phyloP scores from a whole-genome alignment of 2,329 filamentous ascomycete genomes.

The Colletotrichum truncatum region DNA sequence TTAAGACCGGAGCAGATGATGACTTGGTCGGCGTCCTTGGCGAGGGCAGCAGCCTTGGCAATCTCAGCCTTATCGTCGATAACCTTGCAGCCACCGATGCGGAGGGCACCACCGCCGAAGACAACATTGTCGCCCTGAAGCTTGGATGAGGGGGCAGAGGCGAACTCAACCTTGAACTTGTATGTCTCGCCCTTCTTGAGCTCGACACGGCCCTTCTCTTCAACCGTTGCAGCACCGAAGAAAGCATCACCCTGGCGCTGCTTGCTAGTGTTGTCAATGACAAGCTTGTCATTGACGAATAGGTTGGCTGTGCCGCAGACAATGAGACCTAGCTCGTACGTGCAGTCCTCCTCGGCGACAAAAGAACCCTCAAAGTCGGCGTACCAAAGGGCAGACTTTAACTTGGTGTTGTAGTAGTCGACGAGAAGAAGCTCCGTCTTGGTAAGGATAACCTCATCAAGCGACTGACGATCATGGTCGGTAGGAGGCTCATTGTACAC shows the following conservation, averaged over 20 bases:
- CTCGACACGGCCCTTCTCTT: slow-evolving; percentile 67
- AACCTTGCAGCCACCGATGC: slow-evolving; percentile 68
- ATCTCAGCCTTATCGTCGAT: slow-evolving; percentile 69
- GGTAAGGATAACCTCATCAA: slow-evolving; percentile 59
- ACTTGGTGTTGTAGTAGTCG: slow-evolving; percentile 61
- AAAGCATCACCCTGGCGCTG: slow-evolving; percentile 71
- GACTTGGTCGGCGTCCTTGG: slow-evolving; percentile 78
- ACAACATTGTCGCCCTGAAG: slow-evolving; percentile 59
- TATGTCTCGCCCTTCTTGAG: slow-evolving; percentile 70
- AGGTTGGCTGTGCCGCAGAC: slow-evolving; percentile 74
- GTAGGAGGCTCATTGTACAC: slow-evolving; percentile 68
- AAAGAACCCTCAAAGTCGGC: slow-evolving; percentile 69
- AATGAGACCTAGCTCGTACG: slow-evolving; percentile 73
- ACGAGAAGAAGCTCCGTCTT: slow-evolving; percentile 61
- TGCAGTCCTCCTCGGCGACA: slow-evolving; percentile 66
- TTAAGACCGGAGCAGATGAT: slow-evolving; percentile 79
- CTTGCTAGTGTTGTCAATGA: slow-evolving; percentile 73
- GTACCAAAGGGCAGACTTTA: slow-evolving; percentile 64
- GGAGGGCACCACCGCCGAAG: slow-evolving; percentile 68
- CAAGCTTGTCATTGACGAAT: slow-evolving; percentile 67
- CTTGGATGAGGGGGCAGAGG: slow-evolving; percentile 66
- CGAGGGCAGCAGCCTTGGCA: slow-evolving; percentile 71
- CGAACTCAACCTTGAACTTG: slow-evolving; percentile 67
- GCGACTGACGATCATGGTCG: slow-evolving; percentile 52
- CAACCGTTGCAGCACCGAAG: slow-evolving; percentile 70